A percentile compares a stretch with the other conserved stretches of the same genome.
These are phyloP conservation scores for Podospora anserina DNA, from an alignment of 495 filamentous ascomycete genomes.

Conservation along the genomic window DNA sequence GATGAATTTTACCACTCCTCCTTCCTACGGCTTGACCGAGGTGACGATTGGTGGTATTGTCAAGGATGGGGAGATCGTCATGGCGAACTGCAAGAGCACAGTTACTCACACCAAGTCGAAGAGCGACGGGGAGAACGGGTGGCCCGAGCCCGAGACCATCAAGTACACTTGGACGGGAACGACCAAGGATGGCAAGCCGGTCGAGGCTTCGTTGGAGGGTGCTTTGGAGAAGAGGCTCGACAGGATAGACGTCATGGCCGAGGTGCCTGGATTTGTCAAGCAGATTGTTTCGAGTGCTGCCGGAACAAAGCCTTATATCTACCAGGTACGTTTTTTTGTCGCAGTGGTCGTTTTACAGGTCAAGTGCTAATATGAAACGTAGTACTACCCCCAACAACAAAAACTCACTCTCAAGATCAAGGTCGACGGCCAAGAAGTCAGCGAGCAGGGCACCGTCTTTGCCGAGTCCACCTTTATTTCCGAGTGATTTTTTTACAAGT, in stretches of 20 bases:
- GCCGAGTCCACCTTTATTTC: constrained; percentile 92
- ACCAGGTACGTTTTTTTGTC: constrained; percentile 61
- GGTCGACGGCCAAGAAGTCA: constrained; percentile 69
- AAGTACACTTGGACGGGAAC: constrained; percentile 78
- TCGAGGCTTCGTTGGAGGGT: constrained; percentile 66
- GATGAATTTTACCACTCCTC: constrained; percentile 97
- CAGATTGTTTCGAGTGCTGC: constrained; percentile 79
- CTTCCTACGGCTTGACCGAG: constrained; percentile 84
- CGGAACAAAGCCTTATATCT: constrained; percentile 95
- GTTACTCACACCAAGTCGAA: constrained; percentile 65
- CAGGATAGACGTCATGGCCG: constrained; percentile 91
- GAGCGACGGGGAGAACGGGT: constrained; percentile 73
- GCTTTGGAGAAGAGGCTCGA: constrained; percentile 68
- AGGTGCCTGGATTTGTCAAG: constrained; percentile 94
- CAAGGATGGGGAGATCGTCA: constrained; percentile 76
- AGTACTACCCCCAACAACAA: constrained; percentile 61
- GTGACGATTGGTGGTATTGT: constrained; percentile 81
- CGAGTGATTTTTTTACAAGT: constrained; percentile 20
- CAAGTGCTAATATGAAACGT: constrained; percentile 22
- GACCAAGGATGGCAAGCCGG: constrained; percentile 68
- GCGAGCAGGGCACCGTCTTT: constrained; percentile 75
- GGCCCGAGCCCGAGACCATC: constrained; percentile 77
- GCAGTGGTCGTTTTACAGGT: neutral
- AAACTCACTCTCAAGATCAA: constrained; percentile 73
- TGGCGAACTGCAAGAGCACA: constrained; percentile 59